A percentile compares a stretch with the other conserved stretches of the same genome.
Evolutionary conservation across 805 yeast genomes (phyloP).

Genomic region (Candida chilensis): DNA sequence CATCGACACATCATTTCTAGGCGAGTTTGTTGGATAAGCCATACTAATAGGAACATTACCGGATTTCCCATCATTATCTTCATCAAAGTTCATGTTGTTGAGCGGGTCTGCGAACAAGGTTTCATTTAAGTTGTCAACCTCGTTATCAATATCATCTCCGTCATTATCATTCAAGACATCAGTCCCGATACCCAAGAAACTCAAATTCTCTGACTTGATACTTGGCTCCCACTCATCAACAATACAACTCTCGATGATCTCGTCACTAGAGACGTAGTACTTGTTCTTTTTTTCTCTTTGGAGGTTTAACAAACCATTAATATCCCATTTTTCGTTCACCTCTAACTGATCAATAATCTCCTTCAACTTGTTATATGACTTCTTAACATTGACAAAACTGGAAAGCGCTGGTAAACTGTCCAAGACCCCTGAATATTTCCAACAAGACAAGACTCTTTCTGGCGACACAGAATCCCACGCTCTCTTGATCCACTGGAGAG

Average conservation of each 20-base stretch:
- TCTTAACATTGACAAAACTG: slow-evolving; percentile 14
- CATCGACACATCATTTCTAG: slow-evolving; percentile 21
- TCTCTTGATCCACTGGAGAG: slow-evolving; percentile 47
- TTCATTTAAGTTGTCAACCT: no score
- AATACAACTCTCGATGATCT: slow-evolving; percentile 51
- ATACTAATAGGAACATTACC: background rate
- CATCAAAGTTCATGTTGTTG: background rate
- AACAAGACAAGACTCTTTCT: slow-evolving; percentile 13
- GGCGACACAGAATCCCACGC: slow-evolving; percentile 40
- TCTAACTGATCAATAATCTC: slow-evolving; percentile 36
- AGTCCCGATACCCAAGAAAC: no score
- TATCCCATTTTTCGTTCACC: slow-evolving; percentile 50
- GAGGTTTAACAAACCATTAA: slow-evolving; percentile 42
- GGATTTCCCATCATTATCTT: background rate
- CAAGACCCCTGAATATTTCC: slow-evolving; percentile 33
- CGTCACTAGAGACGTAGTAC: slow-evolving; percentile 48
- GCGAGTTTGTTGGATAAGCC: no score
- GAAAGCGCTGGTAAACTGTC: slow-evolving; percentile 17
- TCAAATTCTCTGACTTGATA: background rate
- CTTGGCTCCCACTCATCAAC: slow-evolving; percentile 31
- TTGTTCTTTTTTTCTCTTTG: slow-evolving; percentile 29
- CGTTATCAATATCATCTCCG: no score
- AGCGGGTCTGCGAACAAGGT: no score
- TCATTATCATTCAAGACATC: no score
- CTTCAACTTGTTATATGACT: slow-evolving; percentile 29